A percentile compares a stretch with the other conserved stretches of the same genome.
These are phyloP conservation scores for Coprinellus micaceus DNA, from an alignment of 768 basidiomycete species.

Conservation along the genomic window DNA sequence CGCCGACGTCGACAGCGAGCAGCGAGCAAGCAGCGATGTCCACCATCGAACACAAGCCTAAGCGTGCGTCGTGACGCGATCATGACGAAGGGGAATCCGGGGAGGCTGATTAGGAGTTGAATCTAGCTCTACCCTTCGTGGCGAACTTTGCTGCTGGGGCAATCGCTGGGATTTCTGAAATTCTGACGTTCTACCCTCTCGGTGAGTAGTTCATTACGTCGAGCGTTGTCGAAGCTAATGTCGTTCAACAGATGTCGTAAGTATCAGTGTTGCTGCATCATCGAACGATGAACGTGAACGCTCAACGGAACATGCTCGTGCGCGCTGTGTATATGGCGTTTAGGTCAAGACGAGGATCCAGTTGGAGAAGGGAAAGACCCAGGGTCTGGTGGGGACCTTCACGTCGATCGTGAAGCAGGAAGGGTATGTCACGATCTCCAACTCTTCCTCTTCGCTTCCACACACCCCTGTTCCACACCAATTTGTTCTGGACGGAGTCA, in stretches of 20 bases:
- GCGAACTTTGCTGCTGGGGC: slow-evolving; percentile 95
- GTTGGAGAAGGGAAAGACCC: slow-evolving; percentile 78
- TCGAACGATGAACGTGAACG: not conserved
- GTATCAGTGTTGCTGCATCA: slow-evolving; percentile 27
- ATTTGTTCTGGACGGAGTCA: too few relatives aligned
- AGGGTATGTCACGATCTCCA: slow-evolving; percentile 63
- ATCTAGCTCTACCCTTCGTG: slow-evolving; percentile 72
- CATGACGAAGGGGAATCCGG: not conserved
- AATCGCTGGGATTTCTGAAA: slow-evolving; percentile 87
- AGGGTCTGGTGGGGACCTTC: slow-evolving; percentile 82
- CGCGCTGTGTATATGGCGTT: slow-evolving; percentile 1
- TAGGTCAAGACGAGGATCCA: slow-evolving; percentile 99
- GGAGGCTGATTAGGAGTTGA: slow-evolving; percentile 2
- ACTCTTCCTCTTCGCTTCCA: too few relatives aligned
- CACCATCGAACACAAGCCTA: not conserved
- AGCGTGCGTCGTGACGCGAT: not conserved
- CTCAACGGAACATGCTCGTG: not conserved
- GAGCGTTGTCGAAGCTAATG: not conserved
- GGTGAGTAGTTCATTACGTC: slow-evolving; percentile 38
- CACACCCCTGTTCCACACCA: too few relatives aligned
- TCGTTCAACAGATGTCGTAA: slow-evolving; percentile 69
- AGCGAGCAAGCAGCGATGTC: too few relatives aligned
- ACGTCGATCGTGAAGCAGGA: slow-evolving; percentile 81
- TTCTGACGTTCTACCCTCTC: slow-evolving; percentile 84
- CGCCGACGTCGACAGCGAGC: too few relatives aligned